Evolutionary conservation across 78 protist genomes (phyloP).

Genomic region (Cavenderia fasciculata): DNA sequence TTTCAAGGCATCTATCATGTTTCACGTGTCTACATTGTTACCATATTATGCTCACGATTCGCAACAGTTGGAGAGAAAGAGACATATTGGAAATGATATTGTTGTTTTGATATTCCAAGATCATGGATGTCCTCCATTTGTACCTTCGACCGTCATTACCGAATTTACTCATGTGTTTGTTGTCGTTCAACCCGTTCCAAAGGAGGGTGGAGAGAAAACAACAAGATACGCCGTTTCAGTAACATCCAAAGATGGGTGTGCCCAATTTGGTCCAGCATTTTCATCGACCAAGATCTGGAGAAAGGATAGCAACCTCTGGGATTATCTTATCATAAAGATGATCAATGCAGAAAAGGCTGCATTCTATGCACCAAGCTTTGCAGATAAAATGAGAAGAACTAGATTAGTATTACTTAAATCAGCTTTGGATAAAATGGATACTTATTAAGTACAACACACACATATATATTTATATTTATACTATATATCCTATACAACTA

Average conservation of each 20-base stretch:
- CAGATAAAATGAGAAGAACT: constrained; percentile 73
- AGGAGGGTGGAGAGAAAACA: neutral
- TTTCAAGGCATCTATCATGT: constrained; percentile 83
- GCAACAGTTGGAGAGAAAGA: constrained; percentile 88
- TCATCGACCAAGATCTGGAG: constrained; percentile 53
- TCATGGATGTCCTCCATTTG: constrained; percentile 24
- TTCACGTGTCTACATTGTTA: constrained; percentile 85
- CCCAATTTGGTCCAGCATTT: constrained; percentile 23
- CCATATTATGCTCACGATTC: constrained; percentile 73
- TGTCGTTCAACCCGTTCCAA: constrained; percentile 46
- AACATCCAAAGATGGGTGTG: constrained; percentile 62
- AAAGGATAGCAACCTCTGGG: constrained; percentile 52
- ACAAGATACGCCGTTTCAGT: constrained; percentile 48
- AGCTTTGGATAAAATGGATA: no score
- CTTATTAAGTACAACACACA: no score
- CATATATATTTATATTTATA: no score
- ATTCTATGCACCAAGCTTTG: constrained; percentile 64
- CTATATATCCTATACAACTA: no score
- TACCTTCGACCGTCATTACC: constrained; percentile 38
- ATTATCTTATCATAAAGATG: constrained; percentile 18
- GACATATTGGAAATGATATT: constrained; percentile 91
- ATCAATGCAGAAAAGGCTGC: constrained; percentile 78
- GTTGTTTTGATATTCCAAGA: constrained; percentile 83
- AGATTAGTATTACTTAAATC: constrained; percentile 49
- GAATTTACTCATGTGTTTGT: constrained; percentile 72